These are phyloP conservation scores for Tulasnella sp. DNA, from an alignment of 768 basidiomycete genomes.

Conservation along the genomic window DNA sequence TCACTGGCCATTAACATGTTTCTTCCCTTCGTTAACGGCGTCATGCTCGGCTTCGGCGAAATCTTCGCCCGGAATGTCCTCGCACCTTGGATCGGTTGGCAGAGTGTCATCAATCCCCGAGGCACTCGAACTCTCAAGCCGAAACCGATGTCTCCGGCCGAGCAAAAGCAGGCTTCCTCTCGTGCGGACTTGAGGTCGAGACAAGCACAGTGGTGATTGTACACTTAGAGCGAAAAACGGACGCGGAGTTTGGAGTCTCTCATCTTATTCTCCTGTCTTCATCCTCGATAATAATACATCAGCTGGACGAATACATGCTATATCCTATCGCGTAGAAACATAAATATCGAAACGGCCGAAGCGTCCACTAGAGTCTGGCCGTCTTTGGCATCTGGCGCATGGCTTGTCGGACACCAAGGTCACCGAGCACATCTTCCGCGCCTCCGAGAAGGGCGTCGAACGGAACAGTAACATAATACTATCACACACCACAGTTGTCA, in stretches of 20 bases:
- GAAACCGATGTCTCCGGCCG: not conserved
- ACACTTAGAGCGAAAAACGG: not conserved
- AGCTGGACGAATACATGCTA: not conserved
- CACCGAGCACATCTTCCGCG: slow-evolving; percentile 41
- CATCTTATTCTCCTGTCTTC: not conserved
- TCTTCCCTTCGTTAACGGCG: slow-evolving; percentile 84
- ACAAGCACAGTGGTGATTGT: not conserved
- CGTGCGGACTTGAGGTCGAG: not conserved
- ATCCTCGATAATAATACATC: not conserved
- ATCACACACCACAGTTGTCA: slow-evolving; percentile 1
- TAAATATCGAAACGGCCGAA: not conserved
- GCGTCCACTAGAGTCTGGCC: not conserved
- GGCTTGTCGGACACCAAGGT: slow-evolving; percentile 74
- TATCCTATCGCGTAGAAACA: not conserved
- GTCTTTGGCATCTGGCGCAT: slow-evolving; percentile 50
- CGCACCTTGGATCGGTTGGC: slow-evolving; percentile 24
- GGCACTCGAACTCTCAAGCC: not conserved
- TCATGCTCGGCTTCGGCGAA: slow-evolving; percentile 95
- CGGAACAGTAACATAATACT: slow-evolving; percentile 75
- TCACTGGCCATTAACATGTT: slow-evolving; percentile 74
- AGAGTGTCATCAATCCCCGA: slow-evolving; percentile 11
- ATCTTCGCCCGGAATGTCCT: slow-evolving; percentile 49
- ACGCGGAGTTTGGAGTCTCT: not conserved
- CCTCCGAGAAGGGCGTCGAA: slow-evolving; percentile 77
- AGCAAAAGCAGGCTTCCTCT: not conserved